phyloP scores from a whole-genome alignment of 23 red algal genomes.

The Gracilaria vermiculophylla region DNA sequence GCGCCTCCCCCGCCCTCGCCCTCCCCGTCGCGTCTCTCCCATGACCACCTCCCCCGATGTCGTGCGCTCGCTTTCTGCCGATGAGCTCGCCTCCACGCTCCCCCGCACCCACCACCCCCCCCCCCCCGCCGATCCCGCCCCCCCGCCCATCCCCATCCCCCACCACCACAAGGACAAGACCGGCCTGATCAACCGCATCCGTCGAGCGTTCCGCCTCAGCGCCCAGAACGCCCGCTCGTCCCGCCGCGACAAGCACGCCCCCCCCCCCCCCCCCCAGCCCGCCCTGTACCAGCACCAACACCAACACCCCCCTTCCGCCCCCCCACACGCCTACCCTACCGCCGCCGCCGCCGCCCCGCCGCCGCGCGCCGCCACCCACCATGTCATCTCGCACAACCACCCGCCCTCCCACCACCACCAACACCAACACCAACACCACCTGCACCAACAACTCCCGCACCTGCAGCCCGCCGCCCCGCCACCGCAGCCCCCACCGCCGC shows the following conservation, averaged over 20 bases:
- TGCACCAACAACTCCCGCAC: too few relatives aligned
- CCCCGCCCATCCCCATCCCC: slow-evolving; percentile 26
- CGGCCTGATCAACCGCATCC: slow-evolving; percentile 54
- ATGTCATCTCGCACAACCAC: slow-evolving; percentile 2
- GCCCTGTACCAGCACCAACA: background rate
- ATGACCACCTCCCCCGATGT: slow-evolving; percentile 52
- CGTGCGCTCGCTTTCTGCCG: slow-evolving; percentile 71
- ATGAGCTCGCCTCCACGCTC: slow-evolving; percentile 52
- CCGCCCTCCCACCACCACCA: background rate
- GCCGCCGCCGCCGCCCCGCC: background rate
- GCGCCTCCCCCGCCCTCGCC: background rate
- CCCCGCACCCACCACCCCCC: slow-evolving; percentile 27
- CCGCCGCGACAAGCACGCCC: slow-evolving; percentile 28
- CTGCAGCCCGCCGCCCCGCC: background rate
- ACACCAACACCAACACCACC: too few relatives aligned
- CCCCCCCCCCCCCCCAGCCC: background rate
- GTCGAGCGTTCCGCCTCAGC: slow-evolving; percentile 41
- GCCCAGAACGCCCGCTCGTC: slow-evolving; percentile 43
- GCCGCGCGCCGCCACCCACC: slow-evolving; percentile 12
- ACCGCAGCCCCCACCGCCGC: too few relatives aligned
- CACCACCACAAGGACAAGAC: slow-evolving; percentile 36
- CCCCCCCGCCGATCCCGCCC: slow-evolving; percentile 24
- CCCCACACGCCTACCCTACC: background rate
- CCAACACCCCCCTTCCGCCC: too few relatives aligned
- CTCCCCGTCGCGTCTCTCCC: background rate